Conservation (phyloP, 2,329 filamentous ascomycete genomes). For the Beauveria rudraprayagi region DNA sequence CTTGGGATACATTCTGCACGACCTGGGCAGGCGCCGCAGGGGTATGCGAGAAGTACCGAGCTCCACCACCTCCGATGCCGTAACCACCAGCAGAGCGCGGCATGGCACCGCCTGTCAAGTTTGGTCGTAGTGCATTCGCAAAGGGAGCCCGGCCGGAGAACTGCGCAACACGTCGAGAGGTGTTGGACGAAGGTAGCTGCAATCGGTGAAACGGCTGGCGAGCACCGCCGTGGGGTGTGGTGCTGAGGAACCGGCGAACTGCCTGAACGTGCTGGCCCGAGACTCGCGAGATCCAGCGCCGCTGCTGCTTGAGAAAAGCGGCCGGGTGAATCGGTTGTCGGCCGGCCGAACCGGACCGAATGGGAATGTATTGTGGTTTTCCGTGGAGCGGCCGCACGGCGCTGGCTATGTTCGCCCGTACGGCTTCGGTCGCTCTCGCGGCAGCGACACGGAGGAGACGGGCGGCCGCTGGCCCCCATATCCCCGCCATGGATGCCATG, state of each 20-base stretch:
- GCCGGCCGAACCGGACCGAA: slow-evolving; percentile 30
- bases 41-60: slow-evolving; percentile 83
- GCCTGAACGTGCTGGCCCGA: slow-evolving; percentile 34
- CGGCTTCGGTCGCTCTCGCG: slow-evolving; percentile 40
- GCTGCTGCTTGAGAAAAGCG: slow-evolving; percentile 42
- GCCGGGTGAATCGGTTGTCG: slow-evolving; percentile 48
- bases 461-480: slow-evolving; percentile 49
- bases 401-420: slow-evolving; percentile 41
- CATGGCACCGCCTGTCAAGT: slow-evolving; percentile 79
- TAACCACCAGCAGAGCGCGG: slow-evolving; percentile 89
- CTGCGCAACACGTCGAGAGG: slow-evolving; percentile 45
- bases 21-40: slow-evolving; percentile 83
- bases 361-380: slow-evolving; percentile 38
- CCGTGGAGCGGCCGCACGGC: slow-evolving; percentile 37
- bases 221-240: slow-evolving; percentile 18
- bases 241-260: slow-evolving; percentile 45
- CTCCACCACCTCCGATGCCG: slow-evolving; percentile 62
- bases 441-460: slow-evolving; percentile 46
- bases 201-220: slow-evolving; percentile 35
- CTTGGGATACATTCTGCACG: slow-evolving; percentile 89
- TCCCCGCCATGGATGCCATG: slow-evolving; percentile 50
- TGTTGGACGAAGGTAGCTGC: slow-evolving; percentile 41
- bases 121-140: slow-evolving; percentile 79
- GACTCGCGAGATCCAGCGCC: slow-evolving; percentile 41
- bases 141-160: slow-evolving; percentile 76